These are phyloP conservation scores for Pneumocystis sp. DNA, from an alignment of 1,139 yeast species.

Conservation along the genomic window DNA sequence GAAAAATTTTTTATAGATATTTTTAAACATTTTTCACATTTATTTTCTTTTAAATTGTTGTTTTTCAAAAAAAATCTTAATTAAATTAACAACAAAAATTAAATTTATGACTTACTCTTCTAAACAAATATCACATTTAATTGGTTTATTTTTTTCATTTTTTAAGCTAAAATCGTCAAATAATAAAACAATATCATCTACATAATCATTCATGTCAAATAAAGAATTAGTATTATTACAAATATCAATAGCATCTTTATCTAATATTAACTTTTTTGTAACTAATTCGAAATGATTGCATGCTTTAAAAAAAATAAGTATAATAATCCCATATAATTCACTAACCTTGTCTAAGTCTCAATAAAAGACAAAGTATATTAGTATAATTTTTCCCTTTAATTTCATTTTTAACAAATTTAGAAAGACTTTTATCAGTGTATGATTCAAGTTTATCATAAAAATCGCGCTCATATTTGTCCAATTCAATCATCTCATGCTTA, in stretches of 20 bases:
- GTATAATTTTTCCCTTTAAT: constrained; percentile 54
- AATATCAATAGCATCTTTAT: background rate
- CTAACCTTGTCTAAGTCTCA: constrained; percentile 73
- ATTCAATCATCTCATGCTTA: constrained; percentile 46
- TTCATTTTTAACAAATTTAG: constrained; percentile 42
- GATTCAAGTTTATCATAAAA: constrained; percentile 56
- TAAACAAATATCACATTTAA: constrained; percentile 9
- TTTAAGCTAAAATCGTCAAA: constrained; percentile 9
- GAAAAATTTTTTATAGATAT: background rate
- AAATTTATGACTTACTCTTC: constrained; percentile 4
- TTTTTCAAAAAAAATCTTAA: constrained; percentile 6
- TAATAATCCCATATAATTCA: constrained; percentile 36
- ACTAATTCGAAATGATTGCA: constrained; percentile 1
- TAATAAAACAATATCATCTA: constrained; percentile 10
- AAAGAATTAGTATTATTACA: background rate
- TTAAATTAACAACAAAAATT: constrained; percentile 6
- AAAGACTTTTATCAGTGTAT: constrained; percentile 53
- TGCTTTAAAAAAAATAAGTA: constrained; percentile 3
- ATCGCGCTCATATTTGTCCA: constrained; percentile 48
- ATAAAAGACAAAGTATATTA: constrained; percentile 63
- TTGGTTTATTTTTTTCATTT: background rate
- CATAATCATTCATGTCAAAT: constrained; percentile 1
- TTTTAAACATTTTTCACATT: background rate
- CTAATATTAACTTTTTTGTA: constrained; percentile 2
- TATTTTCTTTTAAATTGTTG: constrained; percentile 3